Conservation (phyloP, 2,329 filamentous ascomycete genomes). For the Penicillium olsonii region DNA sequence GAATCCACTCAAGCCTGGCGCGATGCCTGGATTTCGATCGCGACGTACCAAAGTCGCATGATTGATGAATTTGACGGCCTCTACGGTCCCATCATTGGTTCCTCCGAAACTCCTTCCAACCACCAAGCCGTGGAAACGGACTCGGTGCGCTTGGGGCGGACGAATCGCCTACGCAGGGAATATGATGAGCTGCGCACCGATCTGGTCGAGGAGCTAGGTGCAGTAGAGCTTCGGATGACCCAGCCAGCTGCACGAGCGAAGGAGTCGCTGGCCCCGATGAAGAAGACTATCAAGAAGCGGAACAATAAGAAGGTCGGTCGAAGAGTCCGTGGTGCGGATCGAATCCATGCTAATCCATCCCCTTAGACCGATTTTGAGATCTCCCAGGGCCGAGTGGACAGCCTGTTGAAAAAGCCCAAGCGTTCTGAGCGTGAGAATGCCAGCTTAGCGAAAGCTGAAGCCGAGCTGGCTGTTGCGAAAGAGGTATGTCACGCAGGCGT, state of each 20-base stretch:
- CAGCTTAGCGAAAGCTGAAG: conserved; percentile 69
- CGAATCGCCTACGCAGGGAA: conserved; percentile 63
- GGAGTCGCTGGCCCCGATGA: conserved; percentile 68
- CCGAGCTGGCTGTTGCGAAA: conserved; percentile 65
- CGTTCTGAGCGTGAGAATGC: conserved; percentile 73
- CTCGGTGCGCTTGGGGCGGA: conserved; percentile 62
- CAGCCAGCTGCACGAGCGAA: conserved; percentile 69
- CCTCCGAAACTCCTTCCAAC: conserved; percentile 58
- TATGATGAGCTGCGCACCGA: conserved; percentile 73
- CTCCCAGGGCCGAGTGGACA: conserved; percentile 70
- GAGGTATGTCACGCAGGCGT: conserved; percentile 50
- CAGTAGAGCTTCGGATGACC: conserved; percentile 71
- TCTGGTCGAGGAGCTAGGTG: conserved; percentile 67
- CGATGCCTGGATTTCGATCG: conserved; percentile 74
- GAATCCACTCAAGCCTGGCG: conserved; percentile 75
- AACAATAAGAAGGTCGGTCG: conserved; percentile 67
- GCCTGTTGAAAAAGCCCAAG: conserved; percentile 68
- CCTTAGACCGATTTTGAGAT: conserved; percentile 73
- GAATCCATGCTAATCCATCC: neutral
- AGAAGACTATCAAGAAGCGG: conserved; percentile 81
- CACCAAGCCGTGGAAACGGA: conserved; percentile 64
- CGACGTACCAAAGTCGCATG: conserved; percentile 67
- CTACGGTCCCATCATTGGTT: conserved; percentile 74
- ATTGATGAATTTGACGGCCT: conserved; percentile 69
- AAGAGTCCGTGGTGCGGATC: neutral